A percentile compares a stretch with the other conserved stretches of the same genome.
Evolutionary conservation across 345 rosid genomes (phyloP).

Genomic region (Populus euphratica): DNA sequence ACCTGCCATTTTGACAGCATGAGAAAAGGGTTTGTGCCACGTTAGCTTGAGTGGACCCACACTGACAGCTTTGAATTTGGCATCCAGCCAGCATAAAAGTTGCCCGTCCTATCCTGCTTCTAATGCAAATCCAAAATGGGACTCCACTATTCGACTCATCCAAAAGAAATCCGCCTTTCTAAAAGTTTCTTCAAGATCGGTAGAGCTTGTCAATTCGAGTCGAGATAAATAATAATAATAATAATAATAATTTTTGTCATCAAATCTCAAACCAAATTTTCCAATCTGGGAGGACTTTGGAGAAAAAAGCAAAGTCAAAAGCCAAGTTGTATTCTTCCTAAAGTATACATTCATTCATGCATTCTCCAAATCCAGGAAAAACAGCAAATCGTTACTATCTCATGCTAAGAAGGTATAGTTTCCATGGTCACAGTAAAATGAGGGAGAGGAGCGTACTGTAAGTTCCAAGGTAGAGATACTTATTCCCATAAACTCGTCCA

Average conservation of each 20-base stretch:
- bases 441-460: slow-evolving; percentile 50
- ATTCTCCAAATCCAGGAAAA: not conserved
- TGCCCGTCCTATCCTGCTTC: not conserved
- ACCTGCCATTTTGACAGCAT: not conserved
- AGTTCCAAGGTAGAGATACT: slow-evolving; percentile 92
- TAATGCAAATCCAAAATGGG: not conserved
- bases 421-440: not conserved
- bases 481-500: slow-evolving; percentile 90
- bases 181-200: not conserved
- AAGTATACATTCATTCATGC: no score
- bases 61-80: not conserved
- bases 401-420: not conserved
- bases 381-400: not conserved
- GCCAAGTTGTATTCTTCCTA: not conserved
- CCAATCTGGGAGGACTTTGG: not conserved
- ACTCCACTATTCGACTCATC: no score
- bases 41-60: not conserved
- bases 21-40: slow-evolving; percentile 10
- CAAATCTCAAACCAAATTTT: not conserved
- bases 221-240: not conserved
- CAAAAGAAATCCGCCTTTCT: not conserved
- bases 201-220: not conserved
- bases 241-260: not conserved
- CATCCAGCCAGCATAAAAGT: slow-evolving; percentile 2
- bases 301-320: no score